Evolutionary conservation across 2,329 filamentous ascomycete genomes (phyloP).

Genomic region (Cercospora sojina): DNA sequence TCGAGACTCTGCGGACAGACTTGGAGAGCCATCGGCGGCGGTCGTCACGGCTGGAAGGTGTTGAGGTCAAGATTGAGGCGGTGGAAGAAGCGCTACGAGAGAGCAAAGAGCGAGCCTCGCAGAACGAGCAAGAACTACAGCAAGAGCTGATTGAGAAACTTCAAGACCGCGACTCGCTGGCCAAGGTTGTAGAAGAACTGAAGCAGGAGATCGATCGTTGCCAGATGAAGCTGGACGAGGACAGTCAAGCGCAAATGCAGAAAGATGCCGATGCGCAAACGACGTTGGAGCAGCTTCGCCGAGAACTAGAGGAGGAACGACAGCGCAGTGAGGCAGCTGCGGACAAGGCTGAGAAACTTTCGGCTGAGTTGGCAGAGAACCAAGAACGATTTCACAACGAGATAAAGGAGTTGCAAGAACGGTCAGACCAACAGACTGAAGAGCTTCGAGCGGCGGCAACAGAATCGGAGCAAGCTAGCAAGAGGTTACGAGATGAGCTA

Average conservation of each 20-base stretch:
- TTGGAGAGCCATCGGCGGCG: constrained; percentile 30
- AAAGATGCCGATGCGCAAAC: constrained; percentile 31
- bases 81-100: constrained; percentile 36
- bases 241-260: constrained; percentile 34
- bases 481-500: constrained; percentile 23
- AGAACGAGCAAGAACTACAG: constrained; percentile 35
- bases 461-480: constrained; percentile 18
- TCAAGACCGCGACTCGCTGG: constrained; percentile 34
- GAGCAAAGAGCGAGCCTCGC: constrained; percentile 31
- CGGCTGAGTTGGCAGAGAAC: constrained; percentile 22
- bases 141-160: constrained; percentile 35
- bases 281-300: constrained; percentile 25
- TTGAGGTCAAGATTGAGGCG: constrained; percentile 36
- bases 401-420: constrained; percentile 20
- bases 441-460: constrained; percentile 15
- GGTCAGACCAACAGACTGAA: constrained; percentile 19
- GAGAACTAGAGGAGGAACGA: constrained; percentile 31
- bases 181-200: constrained; percentile 36
- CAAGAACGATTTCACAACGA: constrained; percentile 18
- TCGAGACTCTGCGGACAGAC: constrained; percentile 30
- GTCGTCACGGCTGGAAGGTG: constrained; percentile 30
- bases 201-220: constrained; percentile 39
- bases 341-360: constrained; percentile 14
- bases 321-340: constrained; percentile 9
- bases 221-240: constrained; percentile 36